A percentile compares a stretch with the other conserved stretches of the same genome.
Evolutionary conservation across 306 rosid species (phyloP).

Genomic region (Acacia crassicarpa): DNA sequence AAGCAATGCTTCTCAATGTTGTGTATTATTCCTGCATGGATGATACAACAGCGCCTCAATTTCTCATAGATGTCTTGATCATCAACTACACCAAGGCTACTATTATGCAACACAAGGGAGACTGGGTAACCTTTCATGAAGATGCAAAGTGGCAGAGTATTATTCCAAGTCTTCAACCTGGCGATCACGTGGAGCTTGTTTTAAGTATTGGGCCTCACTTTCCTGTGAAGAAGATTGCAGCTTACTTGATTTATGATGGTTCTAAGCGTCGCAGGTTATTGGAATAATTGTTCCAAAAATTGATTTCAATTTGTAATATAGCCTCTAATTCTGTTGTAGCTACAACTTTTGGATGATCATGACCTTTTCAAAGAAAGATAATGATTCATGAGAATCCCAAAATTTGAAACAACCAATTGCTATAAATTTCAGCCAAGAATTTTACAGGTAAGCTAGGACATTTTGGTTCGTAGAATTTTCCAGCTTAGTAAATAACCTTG

Average conservation of each 20-base stretch:
- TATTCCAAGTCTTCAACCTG: background rate
- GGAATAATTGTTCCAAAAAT: background rate
- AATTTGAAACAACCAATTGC: background rate
- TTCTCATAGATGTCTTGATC: background rate
- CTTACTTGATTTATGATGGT: background rate
- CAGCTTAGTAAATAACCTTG: no score
- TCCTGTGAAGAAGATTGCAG: background rate
- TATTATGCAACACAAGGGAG: background rate
- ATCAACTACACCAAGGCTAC: background rate
- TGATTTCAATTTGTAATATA: no score
- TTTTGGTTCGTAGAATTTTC: no score
- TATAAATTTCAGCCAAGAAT: no score
- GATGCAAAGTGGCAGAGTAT: background rate
- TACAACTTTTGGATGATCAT: background rate
- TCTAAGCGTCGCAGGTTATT: no score
- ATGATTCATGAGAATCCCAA: background rate
- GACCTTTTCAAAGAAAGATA: background rate
- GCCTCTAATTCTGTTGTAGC: no score
- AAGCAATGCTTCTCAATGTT: conserved; percentile 21
- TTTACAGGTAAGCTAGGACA: no score
- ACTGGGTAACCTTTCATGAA: background rate
- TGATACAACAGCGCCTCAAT: background rate
- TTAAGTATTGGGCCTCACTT: background rate
- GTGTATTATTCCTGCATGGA: background rate
- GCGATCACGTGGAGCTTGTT: background rate